These are phyloP conservation scores for Termitomyces bulborhizus DNA, from an alignment of 768 basidiomycete genomes.

Conservation along the genomic window DNA sequence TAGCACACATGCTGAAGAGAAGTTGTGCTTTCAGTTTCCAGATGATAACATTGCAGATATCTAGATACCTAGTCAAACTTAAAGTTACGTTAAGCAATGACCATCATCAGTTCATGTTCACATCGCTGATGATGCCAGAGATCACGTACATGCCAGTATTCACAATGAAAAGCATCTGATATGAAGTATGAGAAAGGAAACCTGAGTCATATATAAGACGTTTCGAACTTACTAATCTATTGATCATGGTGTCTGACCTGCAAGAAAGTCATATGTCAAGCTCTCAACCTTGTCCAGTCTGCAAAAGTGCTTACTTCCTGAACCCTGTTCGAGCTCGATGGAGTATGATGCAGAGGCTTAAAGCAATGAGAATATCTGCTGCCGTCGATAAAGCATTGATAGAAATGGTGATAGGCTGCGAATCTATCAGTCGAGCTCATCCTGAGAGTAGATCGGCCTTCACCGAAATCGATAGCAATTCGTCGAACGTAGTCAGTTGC, in stretches of 20 bases:
- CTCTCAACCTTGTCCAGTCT: not conserved
- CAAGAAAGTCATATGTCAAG: not conserved
- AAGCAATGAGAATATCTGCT: constrained; percentile 44
- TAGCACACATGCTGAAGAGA: constrained; percentile 32
- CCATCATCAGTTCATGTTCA: not conserved
- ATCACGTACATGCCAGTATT: constrained; percentile 41
- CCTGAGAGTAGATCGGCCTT: constrained; percentile 3
- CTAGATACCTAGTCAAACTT: constrained; percentile 31
- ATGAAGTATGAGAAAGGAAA: not conserved
- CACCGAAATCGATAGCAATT: constrained; percentile 30
- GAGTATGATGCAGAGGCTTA: constrained; percentile 38
- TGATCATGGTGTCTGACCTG: constrained; percentile 47
- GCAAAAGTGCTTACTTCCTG: constrained; percentile 26
- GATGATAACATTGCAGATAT: not conserved
- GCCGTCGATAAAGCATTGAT: constrained; percentile 45
- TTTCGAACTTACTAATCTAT: constrained; percentile 28
- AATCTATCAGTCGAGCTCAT: not conserved
- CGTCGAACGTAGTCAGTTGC: constrained; percentile 29
- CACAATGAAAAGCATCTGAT: constrained; percentile 47
- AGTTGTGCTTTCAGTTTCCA: not conserved
- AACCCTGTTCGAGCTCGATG: constrained; percentile 47
- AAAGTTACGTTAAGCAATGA: too few relatives aligned
- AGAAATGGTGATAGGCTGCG: constrained; percentile 38
- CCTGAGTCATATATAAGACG: not conserved
- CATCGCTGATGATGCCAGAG: not conserved